phyloP scores from a whole-genome alignment of 73 alveolate species.

The Symbiodinium natans region DNA sequence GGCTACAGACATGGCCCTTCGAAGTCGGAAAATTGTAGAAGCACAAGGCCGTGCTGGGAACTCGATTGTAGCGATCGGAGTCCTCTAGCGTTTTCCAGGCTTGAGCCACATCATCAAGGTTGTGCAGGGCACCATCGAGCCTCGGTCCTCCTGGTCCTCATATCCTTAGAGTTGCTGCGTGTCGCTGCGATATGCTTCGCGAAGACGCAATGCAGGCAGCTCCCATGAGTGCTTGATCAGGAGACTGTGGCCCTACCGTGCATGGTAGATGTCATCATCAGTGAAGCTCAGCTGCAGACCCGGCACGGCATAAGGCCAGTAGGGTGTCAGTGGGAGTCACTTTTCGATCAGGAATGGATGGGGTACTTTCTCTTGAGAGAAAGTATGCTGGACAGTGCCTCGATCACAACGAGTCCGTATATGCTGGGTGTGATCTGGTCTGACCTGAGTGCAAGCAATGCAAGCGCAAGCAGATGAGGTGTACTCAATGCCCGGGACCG shows the following conservation, averaged over 20 bases:
- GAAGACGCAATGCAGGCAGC: not conserved
- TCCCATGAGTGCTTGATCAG: not conserved
- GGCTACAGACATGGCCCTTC: conserved; percentile 97
- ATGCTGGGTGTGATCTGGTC: too few relatives aligned
- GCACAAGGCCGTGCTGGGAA: conserved; percentile 31
- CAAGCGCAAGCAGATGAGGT: not conserved
- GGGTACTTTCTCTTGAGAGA: conserved; percentile 97
- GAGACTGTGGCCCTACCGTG: conserved; percentile 97
- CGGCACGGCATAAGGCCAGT: not conserved
- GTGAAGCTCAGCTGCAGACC: conserved; percentile 85
- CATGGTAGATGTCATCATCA: conserved; percentile 97
- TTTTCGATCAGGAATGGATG: conserved; percentile 96
- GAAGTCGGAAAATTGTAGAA: conserved; percentile 96
- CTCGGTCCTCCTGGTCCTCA: not conserved
- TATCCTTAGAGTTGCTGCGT: not conserved
- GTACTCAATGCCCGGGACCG: conserved; percentile 97
- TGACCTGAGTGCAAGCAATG: too few relatives aligned
- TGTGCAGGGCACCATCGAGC: conserved; percentile 96
- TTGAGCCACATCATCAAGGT: conserved; percentile 96
- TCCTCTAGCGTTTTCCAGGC: conserved; percentile 56
- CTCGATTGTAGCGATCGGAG: not conserved
- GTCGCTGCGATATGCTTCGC: not conserved
- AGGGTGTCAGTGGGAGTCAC: too few relatives aligned
- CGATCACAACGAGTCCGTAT: not conserved
- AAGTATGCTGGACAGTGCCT: conserved; percentile 97